Evolutionary conservation across 1,139 yeast genomes (phyloP), one percentile per base, ranked within the genome.

Genomic region (Lipomyces yarrowii): DNA sequence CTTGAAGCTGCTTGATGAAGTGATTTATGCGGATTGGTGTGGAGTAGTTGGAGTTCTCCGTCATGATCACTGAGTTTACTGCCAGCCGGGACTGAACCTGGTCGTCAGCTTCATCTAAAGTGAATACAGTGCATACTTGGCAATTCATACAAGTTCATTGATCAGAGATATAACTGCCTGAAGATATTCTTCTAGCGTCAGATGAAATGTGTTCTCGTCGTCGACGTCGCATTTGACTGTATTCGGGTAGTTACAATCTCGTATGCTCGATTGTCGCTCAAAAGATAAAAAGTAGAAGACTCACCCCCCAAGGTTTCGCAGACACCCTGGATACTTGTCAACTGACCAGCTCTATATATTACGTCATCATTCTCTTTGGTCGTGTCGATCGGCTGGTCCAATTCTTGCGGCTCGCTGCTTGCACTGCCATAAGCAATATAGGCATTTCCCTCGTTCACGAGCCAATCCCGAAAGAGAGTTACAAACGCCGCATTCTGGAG

Each of bases 1-100:
- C 70, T 58, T 76, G 78, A 11, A 76, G 62, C 35, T 75, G 73
- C 61, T 76, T 74, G 59, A 77, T 64, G 61, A 76, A 73, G n/a
- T 46, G 33, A 48, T 64, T 63, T 35, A 73, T 70, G 4, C 59
- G 61, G 4, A 69, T 63, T 6, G 73, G 70, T 8, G 70, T 58
- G 26, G 62, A 37, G 56, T 64, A 65, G 54, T 65, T 55, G 13
- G 64, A 62, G 10, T 68, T 61, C 2, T 75, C 73, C 11, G 73
- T 69, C 5, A 72, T 64, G 21, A 76, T 75, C 21, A 77, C 78
- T 0, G 76, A 70, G 60, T 74, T 77, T 64, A 73, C 70, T 0
- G 78, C 75, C 53, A 77, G 69, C 26, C 79, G 69, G 0, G 77
- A 69, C 64, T 61, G 48, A 15, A 33, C 3, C 11, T 13, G 8